These are phyloP conservation scores for Myxozyma lipomycoides DNA, from an alignment of 805 yeast species.

Conservation along the genomic window DNA sequence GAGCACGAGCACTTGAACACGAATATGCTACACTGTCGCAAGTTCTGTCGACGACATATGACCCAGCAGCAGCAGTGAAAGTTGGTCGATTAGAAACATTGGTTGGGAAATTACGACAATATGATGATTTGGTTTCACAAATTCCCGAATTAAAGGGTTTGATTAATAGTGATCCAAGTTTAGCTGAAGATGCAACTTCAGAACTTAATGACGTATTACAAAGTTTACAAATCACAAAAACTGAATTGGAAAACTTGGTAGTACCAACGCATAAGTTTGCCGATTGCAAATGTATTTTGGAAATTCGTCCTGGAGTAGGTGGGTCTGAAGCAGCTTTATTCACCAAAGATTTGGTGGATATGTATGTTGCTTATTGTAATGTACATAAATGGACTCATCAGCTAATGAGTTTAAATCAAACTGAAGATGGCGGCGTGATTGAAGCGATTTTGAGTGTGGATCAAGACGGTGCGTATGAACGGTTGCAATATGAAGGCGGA, in stretches of 20 bases:
- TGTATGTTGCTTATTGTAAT: constrained; percentile 75
- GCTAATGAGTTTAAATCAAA: constrained; percentile 53
- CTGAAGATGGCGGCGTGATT: constrained; percentile 57
- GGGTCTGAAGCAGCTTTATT: constrained; percentile 91
- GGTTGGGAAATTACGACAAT: constrained; percentile 7
- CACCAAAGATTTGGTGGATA: constrained; percentile 68
- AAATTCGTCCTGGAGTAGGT: constrained; percentile 92
- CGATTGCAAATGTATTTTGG: constrained; percentile 74
- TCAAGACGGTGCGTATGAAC: constrained; percentile 70
- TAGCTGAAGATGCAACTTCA: constrained; percentile 15
- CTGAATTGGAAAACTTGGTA: constrained; percentile 43
- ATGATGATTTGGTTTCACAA: constrained; percentile 12
- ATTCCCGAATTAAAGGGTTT: constrained; percentile 6
- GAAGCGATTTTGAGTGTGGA: constrained; percentile 75
- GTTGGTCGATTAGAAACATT: constrained; percentile 13
- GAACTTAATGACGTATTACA: constrained; percentile 9
- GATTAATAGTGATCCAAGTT: constrained; percentile 2
- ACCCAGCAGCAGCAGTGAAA: constrained; percentile 14
- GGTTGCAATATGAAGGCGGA: constrained; percentile 81
- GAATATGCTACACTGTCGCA: constrained; percentile 17
- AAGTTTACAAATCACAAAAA: background rate
- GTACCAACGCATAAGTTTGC: constrained; percentile 75
- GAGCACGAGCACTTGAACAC: constrained; percentile 5
- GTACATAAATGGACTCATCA: constrained; percentile 62
- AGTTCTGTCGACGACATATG: constrained; percentile 21